A percentile compares a stretch with the other conserved stretches of the same genome.
Conservation (phyloP, 148 eudicot species). For the Vaccinium macrocarpon region DNA sequence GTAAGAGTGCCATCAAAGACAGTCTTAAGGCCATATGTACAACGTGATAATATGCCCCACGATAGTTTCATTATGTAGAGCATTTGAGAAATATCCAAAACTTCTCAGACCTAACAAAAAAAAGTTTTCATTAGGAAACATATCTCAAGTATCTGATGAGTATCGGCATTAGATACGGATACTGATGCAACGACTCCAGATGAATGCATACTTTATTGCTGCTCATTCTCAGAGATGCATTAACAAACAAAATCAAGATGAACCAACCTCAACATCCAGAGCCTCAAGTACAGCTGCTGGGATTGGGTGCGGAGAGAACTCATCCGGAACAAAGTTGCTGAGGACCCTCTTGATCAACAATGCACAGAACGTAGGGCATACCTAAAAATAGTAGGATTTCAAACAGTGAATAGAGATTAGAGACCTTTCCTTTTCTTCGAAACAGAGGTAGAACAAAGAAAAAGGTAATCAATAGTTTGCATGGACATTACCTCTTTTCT, state of each 20-base stretch:
- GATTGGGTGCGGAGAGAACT: conserved; percentile 76
- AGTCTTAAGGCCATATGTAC: neutral
- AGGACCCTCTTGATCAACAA: conserved; percentile 65
- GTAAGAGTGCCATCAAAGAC: neutral
- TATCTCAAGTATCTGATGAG: neutral
- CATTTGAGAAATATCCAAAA: neutral
- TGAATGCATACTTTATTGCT: too few relatives aligned
- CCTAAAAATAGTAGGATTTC: conserved; percentile 40
- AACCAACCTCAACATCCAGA: conserved; percentile 70
- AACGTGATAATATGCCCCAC: too few relatives aligned
- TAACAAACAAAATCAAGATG: neutral
- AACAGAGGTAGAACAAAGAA: neutral
- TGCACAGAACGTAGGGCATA: conserved; percentile 70
- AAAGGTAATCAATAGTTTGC: neutral
- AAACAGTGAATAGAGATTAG: conserved; percentile 12
- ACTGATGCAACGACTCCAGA: too few relatives aligned
- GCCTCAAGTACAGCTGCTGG: conserved; percentile 56
- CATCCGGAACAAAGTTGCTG: conserved; percentile 75
- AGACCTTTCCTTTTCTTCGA: neutral
- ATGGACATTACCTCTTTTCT: conserved; percentile 66
- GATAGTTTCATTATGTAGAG: too few relatives aligned
- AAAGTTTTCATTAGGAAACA: neutral
- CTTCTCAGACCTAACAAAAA: neutral
- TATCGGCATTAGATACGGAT: too few relatives aligned
- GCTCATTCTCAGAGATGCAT: neutral